A percentile compares a stretch with the other conserved stretches of the same genome.
Evolutionary conservation across 108 stramenopile genomes (phyloP).

Genomic region (Conticribra weissflogii): DNA sequence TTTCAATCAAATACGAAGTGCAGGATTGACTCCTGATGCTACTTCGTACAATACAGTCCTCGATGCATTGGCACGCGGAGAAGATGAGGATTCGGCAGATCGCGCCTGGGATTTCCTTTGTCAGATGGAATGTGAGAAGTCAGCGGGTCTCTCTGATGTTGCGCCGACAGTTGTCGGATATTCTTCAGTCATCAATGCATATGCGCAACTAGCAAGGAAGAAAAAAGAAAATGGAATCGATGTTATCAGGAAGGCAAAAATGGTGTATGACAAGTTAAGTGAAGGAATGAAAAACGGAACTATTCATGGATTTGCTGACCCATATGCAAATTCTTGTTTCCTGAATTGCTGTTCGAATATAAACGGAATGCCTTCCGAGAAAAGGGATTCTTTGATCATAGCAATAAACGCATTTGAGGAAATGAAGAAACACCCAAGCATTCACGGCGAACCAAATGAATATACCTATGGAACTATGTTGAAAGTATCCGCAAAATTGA

Average conservation of each 20-base stretch:
- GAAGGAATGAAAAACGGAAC: slow-evolving; percentile 21
- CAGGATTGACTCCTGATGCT: slow-evolving; percentile 25
- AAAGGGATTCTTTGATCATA: slow-evolving; percentile 35
- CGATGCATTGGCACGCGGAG: slow-evolving; percentile 40
- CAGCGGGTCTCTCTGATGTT: slow-evolving; percentile 9
- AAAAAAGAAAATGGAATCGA: slow-evolving; percentile 32
- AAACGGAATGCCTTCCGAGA: slow-evolving; percentile 29
- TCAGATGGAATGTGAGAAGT: slow-evolving; percentile 13
- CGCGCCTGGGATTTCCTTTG: slow-evolving; percentile 40
- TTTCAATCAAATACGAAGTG: slow-evolving; percentile 38
- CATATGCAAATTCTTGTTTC: slow-evolving; percentile 41
- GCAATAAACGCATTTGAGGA: slow-evolving; percentile 46
- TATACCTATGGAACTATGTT: slow-evolving; percentile 49
- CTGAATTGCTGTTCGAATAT: slow-evolving; percentile 48
- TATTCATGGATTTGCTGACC: slow-evolving; percentile 22
- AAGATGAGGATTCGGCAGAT: slow-evolving; percentile 28
- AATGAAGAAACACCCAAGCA: slow-evolving; percentile 24
- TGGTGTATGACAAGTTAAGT: slow-evolving; percentile 31
- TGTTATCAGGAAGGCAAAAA: slow-evolving; percentile 36
- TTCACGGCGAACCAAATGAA: slow-evolving; percentile 42
- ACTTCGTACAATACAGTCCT: slow-evolving; percentile 46
- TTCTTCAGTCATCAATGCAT: slow-evolving; percentile 50
- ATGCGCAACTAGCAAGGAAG: slow-evolving; percentile 30
- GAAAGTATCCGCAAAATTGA: slow-evolving; percentile 32
- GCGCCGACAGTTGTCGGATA: slow-evolving; percentile 32